phyloP scores from a whole-genome alignment of 2,329 filamentous ascomycete species.

The Ilyonectria robusta region DNA sequence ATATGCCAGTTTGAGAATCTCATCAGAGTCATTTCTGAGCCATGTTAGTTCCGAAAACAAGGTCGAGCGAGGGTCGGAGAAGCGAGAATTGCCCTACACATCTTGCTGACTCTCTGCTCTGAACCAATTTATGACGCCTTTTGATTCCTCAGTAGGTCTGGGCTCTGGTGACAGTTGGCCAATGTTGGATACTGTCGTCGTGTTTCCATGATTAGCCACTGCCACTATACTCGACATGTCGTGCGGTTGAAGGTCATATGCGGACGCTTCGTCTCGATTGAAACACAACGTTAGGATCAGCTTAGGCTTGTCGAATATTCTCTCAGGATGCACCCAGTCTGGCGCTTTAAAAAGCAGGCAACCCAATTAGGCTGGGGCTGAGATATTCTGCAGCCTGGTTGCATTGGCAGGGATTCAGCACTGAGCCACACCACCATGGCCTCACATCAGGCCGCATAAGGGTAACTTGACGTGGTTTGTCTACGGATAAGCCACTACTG shows the following conservation, averaged over 20 bases:
- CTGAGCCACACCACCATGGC: background rate
- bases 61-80: background rate
- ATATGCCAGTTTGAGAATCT: constrained; percentile 20
- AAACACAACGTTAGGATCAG: too few relatives aligned
- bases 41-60: background rate
- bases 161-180: background rate
- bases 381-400: background rate
- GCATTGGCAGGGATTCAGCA: background rate
- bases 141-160: background rate
- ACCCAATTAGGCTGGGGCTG: background rate
- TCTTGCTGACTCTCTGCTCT: constrained; percentile 4
- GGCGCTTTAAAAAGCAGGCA: background rate
- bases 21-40: constrained; percentile 3
- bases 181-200: background rate
- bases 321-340: background rate
- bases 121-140: constrained; percentile 19
- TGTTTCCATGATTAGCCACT: background rate
- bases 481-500: background rate
- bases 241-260: background rate
- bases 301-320: background rate
- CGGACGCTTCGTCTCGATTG: background rate
- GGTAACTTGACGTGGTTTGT: background rate
- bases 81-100: constrained; percentile 3
- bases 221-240: background rate
- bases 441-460: background rate